A percentile compares a stretch with the other conserved stretches of the same genome.
Evolutionary conservation across 345 rosid genomes (phyloP).

Genomic region (Hibiscus trionum): DNA sequence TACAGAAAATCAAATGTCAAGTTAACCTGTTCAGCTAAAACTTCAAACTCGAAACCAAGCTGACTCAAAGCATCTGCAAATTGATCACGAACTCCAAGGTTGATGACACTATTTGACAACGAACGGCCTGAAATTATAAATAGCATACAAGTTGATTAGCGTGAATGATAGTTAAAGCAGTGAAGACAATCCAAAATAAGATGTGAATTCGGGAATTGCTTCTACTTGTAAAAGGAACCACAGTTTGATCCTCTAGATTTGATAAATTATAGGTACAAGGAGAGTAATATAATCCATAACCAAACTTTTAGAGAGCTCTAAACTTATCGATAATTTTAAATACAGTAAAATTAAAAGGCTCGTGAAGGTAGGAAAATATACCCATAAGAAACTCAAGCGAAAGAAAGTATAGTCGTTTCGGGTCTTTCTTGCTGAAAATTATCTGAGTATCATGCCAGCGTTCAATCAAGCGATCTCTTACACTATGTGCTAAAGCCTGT

Average conservation of each 20-base stretch:
- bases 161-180: background rate
- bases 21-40: constrained; percentile 47
- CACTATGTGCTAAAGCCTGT: constrained; percentile 40
- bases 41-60: constrained; percentile 48
- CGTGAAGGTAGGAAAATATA: constrained; percentile 11
- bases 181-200: background rate
- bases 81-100: constrained; percentile 39
- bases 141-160: background rate
- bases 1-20: background rate
- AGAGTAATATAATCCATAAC: background rate
- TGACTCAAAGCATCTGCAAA: constrained; percentile 35
- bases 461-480: constrained; percentile 41
- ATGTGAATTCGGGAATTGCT: background rate
- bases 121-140: constrained; percentile 34
- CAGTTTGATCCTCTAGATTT: background rate
- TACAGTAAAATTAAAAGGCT: background rate
- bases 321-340: no score
- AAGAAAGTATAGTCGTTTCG: constrained; percentile 42
- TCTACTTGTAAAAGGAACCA: no score
- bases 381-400: constrained; percentile 51
- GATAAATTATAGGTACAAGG: background rate
- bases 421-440: constrained; percentile 36
- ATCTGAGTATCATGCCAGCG: constrained; percentile 45
- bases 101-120: constrained; percentile 38
- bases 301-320: background rate